Evolutionary conservation across 2,329 filamentous ascomycete species (phyloP).

Genomic region (Monilinia aucupariae): DNA sequence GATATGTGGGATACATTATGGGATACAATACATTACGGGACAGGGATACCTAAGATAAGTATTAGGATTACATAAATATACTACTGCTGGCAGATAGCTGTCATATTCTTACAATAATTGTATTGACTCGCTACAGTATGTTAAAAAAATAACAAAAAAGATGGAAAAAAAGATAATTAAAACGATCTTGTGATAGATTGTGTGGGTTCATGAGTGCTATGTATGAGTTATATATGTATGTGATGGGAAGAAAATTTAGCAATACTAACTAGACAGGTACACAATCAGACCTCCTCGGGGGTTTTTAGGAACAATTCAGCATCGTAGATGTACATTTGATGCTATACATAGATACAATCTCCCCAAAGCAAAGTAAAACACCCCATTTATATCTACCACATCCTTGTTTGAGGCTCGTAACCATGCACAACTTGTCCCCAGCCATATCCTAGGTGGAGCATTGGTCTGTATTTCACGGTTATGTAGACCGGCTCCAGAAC

Average conservation of each 20-base stretch:
- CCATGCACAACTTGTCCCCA: not conserved
- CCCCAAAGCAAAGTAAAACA: too few species aligned
- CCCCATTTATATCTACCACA: too few species aligned
- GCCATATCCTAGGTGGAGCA: not conserved
- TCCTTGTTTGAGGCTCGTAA: too few species aligned
- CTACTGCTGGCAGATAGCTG: conserved; percentile 2
- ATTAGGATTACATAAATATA: not conserved
- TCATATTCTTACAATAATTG: not conserved
- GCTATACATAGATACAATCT: too few species aligned
- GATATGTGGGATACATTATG: not conserved
- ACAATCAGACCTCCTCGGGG: too few species aligned
- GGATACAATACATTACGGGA: not conserved
- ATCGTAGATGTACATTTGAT: too few species aligned
- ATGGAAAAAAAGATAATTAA: not conserved
- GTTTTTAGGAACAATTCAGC: too few species aligned
- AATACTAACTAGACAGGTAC: too few species aligned
- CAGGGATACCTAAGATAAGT: not conserved
- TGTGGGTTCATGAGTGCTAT: not conserved
- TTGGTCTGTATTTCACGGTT: not conserved
- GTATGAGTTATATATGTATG: too few species aligned
- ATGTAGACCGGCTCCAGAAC: not conserved
- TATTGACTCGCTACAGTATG: not conserved
- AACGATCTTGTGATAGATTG: not conserved
- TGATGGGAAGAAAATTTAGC: too few species aligned
- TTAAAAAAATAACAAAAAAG: not conserved